These are phyloP conservation scores for Lithohypha guttulata DNA, from an alignment of 2,329 filamentous ascomycete species.

Conservation along the genomic window DNA sequence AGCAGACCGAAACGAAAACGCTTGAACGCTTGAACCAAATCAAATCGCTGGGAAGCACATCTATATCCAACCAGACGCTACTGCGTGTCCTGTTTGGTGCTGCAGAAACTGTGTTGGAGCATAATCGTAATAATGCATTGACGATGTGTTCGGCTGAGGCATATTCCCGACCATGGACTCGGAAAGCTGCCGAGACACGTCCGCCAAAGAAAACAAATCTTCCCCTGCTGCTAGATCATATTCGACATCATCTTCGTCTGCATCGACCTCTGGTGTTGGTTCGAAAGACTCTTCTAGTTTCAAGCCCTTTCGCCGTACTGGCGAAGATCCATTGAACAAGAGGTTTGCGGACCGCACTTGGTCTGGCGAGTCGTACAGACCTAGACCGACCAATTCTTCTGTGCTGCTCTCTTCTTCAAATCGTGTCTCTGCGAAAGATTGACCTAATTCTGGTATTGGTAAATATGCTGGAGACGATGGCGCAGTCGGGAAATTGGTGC, in stretches of 20 bases:
- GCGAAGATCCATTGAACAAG: slow-evolving; percentile 11
- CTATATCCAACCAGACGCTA: no score
- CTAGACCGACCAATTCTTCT: slow-evolving; percentile 22
- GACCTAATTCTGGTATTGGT: slow-evolving; percentile 14
- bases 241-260: slow-evolving; percentile 20
- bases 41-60: no score
- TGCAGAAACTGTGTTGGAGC: no score
- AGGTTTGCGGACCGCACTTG: slow-evolving; percentile 20
- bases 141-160: background rate
- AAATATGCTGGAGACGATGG: slow-evolving; percentile 19
- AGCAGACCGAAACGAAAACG: no score
- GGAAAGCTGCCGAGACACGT: background rate
- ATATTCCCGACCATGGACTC: background rate
- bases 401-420: background rate
- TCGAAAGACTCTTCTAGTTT: slow-evolving; percentile 23
- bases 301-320: slow-evolving; percentile 12
- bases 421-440: slow-evolving; percentile 2
- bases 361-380: slow-evolving; percentile 22
- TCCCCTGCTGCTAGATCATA: slow-evolving; percentile 8
- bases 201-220: background rate
- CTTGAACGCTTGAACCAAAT: no score
- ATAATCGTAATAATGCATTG: background rate
- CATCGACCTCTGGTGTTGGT: slow-evolving; percentile 15
- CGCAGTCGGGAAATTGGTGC: slow-evolving; percentile 15
- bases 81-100: no score